These are phyloP conservation scores for Diaporthe citri DNA, from an alignment of 2,329 filamentous ascomycete genomes.

Conservation along the genomic window DNA sequence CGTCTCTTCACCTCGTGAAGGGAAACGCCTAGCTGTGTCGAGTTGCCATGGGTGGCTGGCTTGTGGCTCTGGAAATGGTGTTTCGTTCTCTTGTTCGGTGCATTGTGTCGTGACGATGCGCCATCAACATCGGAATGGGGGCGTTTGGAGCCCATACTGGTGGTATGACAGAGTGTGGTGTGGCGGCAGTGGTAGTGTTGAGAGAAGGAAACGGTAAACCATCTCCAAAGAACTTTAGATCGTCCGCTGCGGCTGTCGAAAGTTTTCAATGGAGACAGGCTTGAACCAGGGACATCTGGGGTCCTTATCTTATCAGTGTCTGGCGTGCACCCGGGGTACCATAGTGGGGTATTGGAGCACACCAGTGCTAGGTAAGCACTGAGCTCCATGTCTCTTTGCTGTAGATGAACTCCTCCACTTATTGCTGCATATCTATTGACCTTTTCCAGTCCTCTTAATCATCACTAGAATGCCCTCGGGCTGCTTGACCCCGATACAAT, in stretches of 20 bases:
- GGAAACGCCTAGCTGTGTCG: conserved; percentile 52
- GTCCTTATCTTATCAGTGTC: conserved; percentile 22
- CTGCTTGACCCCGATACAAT: not conserved
- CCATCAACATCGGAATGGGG: conserved; percentile 45
- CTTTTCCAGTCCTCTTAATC: not conserved
- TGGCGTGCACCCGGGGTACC: not conserved
- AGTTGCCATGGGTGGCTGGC: conserved; percentile 62
- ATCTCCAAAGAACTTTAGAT: not conserved
- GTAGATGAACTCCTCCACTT: not conserved
- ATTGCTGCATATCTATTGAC: not conserved
- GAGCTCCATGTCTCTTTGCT: not conserved
- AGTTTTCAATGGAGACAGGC: conserved; percentile 27
- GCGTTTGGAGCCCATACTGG: conserved; percentile 49
- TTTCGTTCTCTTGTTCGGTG: conserved; percentile 44
- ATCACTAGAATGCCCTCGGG: not conserved
- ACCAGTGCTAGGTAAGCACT: not conserved
- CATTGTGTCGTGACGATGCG: conserved; percentile 37
- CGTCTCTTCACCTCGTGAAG: conserved; percentile 72
- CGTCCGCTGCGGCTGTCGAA: conserved; percentile 9
- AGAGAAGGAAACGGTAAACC: not conserved
- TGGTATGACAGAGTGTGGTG: not conserved
- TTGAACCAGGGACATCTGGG: not conserved
- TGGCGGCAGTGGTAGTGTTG: not conserved
- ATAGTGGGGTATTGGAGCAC: conserved; percentile 8
- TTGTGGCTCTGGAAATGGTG: conserved; percentile 54